Evolutionary conservation across 148 eudicot species (phyloP).

Genomic region (Rhododendron kiyosumense): DNA sequence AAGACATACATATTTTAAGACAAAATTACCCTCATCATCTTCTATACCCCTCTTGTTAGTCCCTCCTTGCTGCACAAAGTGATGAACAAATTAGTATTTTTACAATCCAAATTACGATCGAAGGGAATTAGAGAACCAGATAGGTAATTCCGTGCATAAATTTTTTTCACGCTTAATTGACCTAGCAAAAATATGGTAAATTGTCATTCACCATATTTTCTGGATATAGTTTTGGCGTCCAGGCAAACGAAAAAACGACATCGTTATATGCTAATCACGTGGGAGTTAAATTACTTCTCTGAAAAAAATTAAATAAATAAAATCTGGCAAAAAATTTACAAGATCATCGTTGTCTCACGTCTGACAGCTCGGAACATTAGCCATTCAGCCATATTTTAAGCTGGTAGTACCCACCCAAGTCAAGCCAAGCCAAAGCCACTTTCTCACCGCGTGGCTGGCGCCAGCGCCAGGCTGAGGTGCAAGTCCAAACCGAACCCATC

Average conservation of each 20-base stretch:
- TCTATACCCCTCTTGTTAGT: no score
- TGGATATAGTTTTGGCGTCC: background rate
- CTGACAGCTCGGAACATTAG: background rate
- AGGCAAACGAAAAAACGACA: background rate
- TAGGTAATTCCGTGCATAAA: background rate
- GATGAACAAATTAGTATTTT: background rate
- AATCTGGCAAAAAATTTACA: slow-evolving; percentile 26
- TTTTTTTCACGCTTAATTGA: background rate
- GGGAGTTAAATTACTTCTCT: slow-evolving; percentile 8
- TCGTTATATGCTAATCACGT: background rate
- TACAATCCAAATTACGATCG: background rate
- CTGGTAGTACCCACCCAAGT: background rate
- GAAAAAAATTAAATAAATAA: slow-evolving; percentile 19
- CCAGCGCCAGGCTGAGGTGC: slow-evolving; percentile 67
- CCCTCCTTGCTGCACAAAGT: background rate
- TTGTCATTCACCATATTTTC: background rate
- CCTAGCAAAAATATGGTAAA: background rate
- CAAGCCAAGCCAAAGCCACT: background rate
- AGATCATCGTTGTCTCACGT: slow-evolving; percentile 1
- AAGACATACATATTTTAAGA: background rate
- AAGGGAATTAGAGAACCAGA: background rate
- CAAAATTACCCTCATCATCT: background rate
- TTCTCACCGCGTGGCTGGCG: slow-evolving; percentile 37
- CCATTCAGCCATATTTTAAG: slow-evolving; percentile 3
- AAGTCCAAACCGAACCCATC: slow-evolving; percentile 73